Base-by-base conservation (phyloP, 2,329 filamentous ascomycete species). In the Hypoxylon sp. region DNA sequence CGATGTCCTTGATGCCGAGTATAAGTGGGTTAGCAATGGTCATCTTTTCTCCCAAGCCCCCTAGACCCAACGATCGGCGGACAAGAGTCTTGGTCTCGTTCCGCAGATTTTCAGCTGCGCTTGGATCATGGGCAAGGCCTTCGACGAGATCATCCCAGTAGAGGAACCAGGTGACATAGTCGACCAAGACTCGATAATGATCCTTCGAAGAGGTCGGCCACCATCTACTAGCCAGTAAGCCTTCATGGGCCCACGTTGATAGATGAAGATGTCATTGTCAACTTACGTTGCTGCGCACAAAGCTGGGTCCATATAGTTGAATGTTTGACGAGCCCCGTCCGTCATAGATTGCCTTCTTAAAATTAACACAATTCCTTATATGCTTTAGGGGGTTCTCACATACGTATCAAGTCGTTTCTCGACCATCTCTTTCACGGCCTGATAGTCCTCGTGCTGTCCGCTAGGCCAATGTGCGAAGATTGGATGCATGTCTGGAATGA, bases 121-220 rank as follows among this genome's bases (percentile, higher is more conserved):
- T 34, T 1, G 59, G 43, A 13, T 72, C 65, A 3, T 66, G 25
- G 2, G 23, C 32, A 11, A 76, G 59, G 2, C 46, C 62, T 67
- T 76, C 73, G 28, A 72, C 65, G 45, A 67, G 58, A 48, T 76
- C 75, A 25, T 76, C 75, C 72, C 73, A 76, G 32, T 75, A 38
- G 9, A 66, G 67, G 36, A 76, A 75, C 73, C 74, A 76, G 34
- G 74, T 72, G 25, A 75, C 67, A 7, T 74, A 30, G 46, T 75
- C 71, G 14, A 68, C 67, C 53, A 76, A 60, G 53, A 72, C 59
- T 7, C 50, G 59, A 45, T 74, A 76, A 19, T 63, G 55, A 23
- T 71, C 56, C 46, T 32, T 60, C 0, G 72, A 57, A 30, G 68
- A 28, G 0, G 61, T 72, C 9, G 75, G 75, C 72, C 73, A 76